Evolutionary conservation across 257 asterid species (phyloP).

Genomic region (Solanum corneliomulleri): DNA sequence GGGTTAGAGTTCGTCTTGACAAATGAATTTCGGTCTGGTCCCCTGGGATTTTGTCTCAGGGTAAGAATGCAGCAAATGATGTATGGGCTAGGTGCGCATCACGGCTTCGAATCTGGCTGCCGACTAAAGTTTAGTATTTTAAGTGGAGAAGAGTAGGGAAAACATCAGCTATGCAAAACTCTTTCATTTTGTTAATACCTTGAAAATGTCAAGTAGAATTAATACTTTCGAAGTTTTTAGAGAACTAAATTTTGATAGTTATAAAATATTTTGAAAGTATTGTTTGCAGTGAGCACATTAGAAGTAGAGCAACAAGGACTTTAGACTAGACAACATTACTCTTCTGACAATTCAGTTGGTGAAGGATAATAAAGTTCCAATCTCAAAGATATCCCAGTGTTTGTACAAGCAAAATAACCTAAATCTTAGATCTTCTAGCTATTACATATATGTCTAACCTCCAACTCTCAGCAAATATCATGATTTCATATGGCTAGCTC

Average conservation of each 20-base stretch:
- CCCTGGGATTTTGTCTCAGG: neutral
- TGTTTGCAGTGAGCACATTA: neutral
- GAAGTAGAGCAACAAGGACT: neutral
- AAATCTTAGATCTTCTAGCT: neutral
- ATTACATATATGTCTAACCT: slow-evolving; percentile 10
- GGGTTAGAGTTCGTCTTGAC: neutral
- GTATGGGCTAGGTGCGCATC: neutral
- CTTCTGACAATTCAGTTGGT: neutral
- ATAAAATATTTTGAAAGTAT: neutral
- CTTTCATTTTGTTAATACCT: neutral
- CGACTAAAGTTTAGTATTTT: neutral
- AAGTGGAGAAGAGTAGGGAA: neutral
- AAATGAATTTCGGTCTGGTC: neutral
- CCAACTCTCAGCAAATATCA: slow-evolving; percentile 7
- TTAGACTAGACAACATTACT: neutral
- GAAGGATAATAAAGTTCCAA: neutral
- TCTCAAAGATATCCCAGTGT: neutral
- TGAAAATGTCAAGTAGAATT: neutral
- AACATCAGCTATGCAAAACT: neutral
- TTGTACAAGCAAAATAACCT: slow-evolving; percentile 7
- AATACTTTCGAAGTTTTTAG: neutral
- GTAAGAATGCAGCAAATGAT: neutral
- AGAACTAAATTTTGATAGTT: neutral
- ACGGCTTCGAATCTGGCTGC: neutral
- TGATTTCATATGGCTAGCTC: slow-evolving; percentile 4